phyloP scores from a whole-genome alignment of 306 rosid genomes.

The Rosa chinensis region DNA sequence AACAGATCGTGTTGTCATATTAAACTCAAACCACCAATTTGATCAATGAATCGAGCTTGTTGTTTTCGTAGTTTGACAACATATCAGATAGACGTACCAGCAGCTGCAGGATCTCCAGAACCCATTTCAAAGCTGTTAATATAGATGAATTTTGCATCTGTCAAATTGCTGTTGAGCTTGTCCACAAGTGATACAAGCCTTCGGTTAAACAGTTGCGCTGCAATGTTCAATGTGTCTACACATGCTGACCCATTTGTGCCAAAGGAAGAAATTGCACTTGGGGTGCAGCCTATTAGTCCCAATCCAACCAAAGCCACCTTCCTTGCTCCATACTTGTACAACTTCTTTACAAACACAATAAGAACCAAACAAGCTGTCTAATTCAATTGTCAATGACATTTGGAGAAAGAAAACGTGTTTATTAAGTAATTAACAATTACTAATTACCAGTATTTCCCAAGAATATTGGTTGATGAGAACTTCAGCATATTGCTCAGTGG shows the following conservation, averaged over 20 bases:
- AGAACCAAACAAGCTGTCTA: not conserved
- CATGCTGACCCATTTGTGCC: slow-evolving; percentile 45
- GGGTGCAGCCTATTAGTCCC: slow-evolving; percentile 34
- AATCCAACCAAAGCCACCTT: slow-evolving; percentile 14
- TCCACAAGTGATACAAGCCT: slow-evolving; percentile 38
- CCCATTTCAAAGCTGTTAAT: slow-evolving; percentile 23
- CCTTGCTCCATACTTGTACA: slow-evolving; percentile 18
- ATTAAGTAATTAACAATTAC: not conserved
- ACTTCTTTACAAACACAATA: slow-evolving; percentile 1
- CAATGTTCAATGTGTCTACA: slow-evolving; percentile 31
- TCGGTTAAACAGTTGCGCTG: slow-evolving; percentile 39
- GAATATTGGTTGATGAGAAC: slow-evolving; percentile 13
- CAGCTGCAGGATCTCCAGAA: slow-evolving; percentile 12
- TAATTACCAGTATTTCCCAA: slow-evolving; percentile 6
- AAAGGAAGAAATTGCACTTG: slow-evolving; percentile 30
- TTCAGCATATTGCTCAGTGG: slow-evolving; percentile 12
- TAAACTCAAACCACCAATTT: not conserved
- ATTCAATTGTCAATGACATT: not conserved
- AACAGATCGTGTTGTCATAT: not conserved
- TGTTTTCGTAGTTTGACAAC: not conserved
- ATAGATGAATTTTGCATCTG: slow-evolving; percentile 43
- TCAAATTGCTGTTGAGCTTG: slow-evolving; percentile 27
- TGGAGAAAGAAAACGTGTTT: not conserved
- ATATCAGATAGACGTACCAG: slow-evolving; percentile 12
- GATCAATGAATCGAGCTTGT: not conserved